These are phyloP conservation scores for Phaseolus coccineus DNA, from an alignment of 331 rosid genomes.

Conservation along the genomic window DNA sequence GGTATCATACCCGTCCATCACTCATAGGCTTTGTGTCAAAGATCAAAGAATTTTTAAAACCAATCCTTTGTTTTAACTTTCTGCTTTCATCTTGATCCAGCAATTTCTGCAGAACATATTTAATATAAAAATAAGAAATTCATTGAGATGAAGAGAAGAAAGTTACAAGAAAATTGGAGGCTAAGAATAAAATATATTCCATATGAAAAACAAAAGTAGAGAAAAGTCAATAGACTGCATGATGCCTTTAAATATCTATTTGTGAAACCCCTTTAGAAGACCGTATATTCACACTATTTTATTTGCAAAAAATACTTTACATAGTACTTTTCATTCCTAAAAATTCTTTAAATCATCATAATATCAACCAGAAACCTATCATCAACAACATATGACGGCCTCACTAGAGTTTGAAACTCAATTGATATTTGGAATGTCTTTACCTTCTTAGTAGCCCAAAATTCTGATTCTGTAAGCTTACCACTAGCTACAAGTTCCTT, in stretches of 20 bases:
- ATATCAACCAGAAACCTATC: slow-evolving; percentile 25
- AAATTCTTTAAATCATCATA: slow-evolving; percentile 14
- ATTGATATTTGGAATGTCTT: slow-evolving; percentile 35
- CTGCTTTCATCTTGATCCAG: slow-evolving; percentile 75
- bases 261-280: not conserved
- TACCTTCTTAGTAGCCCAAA: slow-evolving; percentile 98
- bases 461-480: slow-evolving; percentile 92
- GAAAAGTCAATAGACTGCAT: slow-evolving; percentile 14
- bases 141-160: slow-evolving; percentile 2
- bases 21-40: slow-evolving; percentile 85
- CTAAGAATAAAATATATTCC: slow-evolving; percentile 7
- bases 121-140: slow-evolving; percentile 13
- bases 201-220: not conserved
- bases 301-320: slow-evolving; percentile 35
- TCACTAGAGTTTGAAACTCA: slow-evolving; percentile 29
- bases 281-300: slow-evolving; percentile 18
- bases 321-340: slow-evolving; percentile 10
- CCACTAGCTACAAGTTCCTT: slow-evolving; percentile 84
- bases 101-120: slow-evolving; percentile 65
- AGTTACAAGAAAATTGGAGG: slow-evolving; percentile 29
- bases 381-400: slow-evolving; percentile 12
- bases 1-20: slow-evolving; percentile 89
- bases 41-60: slow-evolving; percentile 91
- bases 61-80: slow-evolving; percentile 78
- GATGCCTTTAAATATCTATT: slow-evolving; percentile 17